phyloP scores from a whole-genome alignment of 179 eudicot genomes.

The Silene noctiflora region DNA sequence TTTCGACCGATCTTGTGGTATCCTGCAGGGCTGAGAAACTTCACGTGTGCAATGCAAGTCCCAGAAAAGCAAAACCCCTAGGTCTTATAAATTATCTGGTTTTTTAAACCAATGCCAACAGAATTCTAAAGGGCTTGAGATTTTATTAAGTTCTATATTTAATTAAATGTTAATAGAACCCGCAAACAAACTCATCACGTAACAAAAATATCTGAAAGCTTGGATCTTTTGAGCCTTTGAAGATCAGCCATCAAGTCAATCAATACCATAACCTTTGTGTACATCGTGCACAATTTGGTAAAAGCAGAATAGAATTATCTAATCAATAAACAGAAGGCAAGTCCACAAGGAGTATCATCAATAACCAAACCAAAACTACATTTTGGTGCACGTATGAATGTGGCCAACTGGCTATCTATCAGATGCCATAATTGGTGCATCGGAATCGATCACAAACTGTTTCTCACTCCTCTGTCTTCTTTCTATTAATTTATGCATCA shows the following conservation, averaged over 20 bases:
- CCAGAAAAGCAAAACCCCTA: background rate
- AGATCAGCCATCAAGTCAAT: background rate
- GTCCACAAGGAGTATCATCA: background rate
- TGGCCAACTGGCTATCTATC: conserved; percentile 1
- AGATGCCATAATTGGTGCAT: background rate
- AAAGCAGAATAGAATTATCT: background rate
- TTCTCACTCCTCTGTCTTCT: background rate
- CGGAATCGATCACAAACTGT: background rate
- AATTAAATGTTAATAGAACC: too few relatives aligned
- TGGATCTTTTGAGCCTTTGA: too few relatives aligned
- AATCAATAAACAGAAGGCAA: background rate
- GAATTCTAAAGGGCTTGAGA: background rate
- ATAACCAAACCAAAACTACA: background rate
- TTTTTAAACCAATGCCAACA: background rate
- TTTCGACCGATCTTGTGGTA: too few relatives aligned
- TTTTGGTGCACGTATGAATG: background rate
- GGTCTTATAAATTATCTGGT: background rate
- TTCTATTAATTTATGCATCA: background rate
- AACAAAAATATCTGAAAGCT: too few relatives aligned
- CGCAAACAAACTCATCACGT: too few relatives aligned
- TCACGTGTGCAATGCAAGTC: too few relatives aligned
- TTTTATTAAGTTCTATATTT: too few relatives aligned
- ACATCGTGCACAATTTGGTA: background rate
- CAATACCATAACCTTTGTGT: background rate
- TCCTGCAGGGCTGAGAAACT: too few relatives aligned